phyloP scores from a whole-genome alignment of 2,329 filamentous ascomycete species.

The Penicillium expansum region DNA sequence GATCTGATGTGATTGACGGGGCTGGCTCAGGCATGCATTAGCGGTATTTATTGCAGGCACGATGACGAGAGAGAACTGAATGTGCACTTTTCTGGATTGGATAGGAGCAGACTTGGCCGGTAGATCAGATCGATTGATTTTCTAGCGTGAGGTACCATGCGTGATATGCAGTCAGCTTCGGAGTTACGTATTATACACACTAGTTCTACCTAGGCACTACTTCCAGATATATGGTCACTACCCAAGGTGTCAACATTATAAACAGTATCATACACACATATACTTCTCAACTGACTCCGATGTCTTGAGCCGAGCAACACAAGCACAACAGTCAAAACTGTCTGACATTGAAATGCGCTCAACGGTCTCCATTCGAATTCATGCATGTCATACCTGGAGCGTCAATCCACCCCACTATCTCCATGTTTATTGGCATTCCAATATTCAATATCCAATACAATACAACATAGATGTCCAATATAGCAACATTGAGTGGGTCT shows the following conservation, averaged over 20 bases:
- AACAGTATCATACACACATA: not conserved
- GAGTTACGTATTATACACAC: not conserved
- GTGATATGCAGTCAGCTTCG: conserved; percentile 3
- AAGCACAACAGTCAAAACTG: conserved; percentile 6
- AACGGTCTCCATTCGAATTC: conserved; percentile 13
- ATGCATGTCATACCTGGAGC: conserved; percentile 25
- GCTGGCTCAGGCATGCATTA: conserved; percentile 21
- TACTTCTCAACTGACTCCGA: not conserved
- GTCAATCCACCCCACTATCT: conserved; percentile 9
- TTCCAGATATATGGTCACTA: not conserved
- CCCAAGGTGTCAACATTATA: not conserved
- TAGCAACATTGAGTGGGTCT: not conserved
- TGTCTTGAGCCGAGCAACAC: conserved; percentile 7
- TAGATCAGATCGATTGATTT: conserved; percentile 7
- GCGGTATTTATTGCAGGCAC: conserved; percentile 14
- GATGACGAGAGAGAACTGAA: not conserved
- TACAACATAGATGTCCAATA: not conserved
- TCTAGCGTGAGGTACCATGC: conserved; percentile 6
- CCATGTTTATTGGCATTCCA: not conserved
- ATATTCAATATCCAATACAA: not conserved
- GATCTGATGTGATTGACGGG: conserved; percentile 27
- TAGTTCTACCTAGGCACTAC: not conserved
- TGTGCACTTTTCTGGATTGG: not conserved
- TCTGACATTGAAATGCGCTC: conserved; percentile 4
- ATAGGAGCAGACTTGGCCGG: conserved; percentile 9